phyloP scores from a whole-genome alignment of 164 flowering plant species.

The Vitis rotundifolia region DNA sequence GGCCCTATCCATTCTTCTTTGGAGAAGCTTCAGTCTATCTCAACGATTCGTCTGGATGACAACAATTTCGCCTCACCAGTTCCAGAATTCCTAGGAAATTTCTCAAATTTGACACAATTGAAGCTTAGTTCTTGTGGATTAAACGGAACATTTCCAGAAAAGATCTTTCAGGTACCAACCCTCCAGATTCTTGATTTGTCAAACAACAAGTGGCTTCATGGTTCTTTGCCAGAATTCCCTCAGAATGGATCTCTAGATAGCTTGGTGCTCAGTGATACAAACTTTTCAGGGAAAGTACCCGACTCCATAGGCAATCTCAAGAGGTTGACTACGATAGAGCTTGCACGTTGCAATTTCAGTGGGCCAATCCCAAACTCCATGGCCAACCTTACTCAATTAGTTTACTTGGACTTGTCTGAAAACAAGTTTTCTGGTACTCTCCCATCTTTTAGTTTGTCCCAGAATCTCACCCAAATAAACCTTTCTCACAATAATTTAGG shows the following conservation, averaged over 20 bases:
- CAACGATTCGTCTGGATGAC: fast-evolving
- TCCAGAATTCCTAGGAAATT: too few species aligned
- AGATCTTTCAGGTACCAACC: too few species aligned
- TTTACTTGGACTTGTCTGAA: not conserved
- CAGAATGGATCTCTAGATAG: conserved; percentile 4
- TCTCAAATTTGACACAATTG: too few species aligned
- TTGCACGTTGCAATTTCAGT: too few species aligned
- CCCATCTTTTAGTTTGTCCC: not conserved
- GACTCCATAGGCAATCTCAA: too few species aligned
- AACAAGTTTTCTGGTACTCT: too few species aligned
- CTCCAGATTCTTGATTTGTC: too few species aligned
- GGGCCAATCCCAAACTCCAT: conserved; percentile 18
- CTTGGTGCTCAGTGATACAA: conserved; percentile 3
- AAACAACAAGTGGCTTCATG: not conserved
- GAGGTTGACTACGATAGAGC: too few species aligned
- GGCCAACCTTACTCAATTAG: conserved; percentile 21
- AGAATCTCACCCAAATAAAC: conserved; percentile 15
- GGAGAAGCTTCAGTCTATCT: too few species aligned
- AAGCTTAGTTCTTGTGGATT: too few species aligned
- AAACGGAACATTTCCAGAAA: too few species aligned
- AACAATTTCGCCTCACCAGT: fast-evolving
- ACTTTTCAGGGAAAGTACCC: not conserved
- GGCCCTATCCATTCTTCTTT: too few species aligned
- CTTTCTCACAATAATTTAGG: conserved; percentile 19
- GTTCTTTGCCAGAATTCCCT: conserved; percentile 12